Base-by-base conservation (phyloP, 2,329 filamentous ascomycete species). In the Diaporthe vaccinii region DNA sequence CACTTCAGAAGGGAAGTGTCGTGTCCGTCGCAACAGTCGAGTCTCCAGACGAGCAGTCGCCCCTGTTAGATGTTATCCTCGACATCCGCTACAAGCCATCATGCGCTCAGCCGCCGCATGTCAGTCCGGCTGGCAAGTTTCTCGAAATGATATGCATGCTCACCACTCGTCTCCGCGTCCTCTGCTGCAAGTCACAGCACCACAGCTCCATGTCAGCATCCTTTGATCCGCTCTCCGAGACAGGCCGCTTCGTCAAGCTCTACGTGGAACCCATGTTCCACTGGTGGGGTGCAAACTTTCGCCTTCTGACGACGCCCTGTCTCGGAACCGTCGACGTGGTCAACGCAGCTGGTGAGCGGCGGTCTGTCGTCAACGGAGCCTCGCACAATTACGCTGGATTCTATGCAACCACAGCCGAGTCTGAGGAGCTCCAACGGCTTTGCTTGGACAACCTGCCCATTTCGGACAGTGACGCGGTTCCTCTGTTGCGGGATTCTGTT, bases 311-410 rank as follows among this genome's bases (percentile, higher is more conserved):
- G 20, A 77, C 53, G 1, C 68, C 58, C 34, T 75, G 73, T 51
- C 75, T 57, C 15, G 53, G 53, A n/a, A 72, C 72, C 1, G 53
- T 73, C 17, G 67, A 73, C n/a, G 69, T 72, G 17, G 39, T 51
- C 20, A 75, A 75, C 28, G 57, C 74, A 5, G 51, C 46, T 10
- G 72, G 72, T 22, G 36, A 46, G 31, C 36, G 39, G 20, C 20
- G 39, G 22, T 65, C 39, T n/a, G 68, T 77, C 20, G 34, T 77
- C 2, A 77, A 75, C 49, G 75, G 69, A 12, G 74, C 77, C 20
- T 77, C 77, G 2, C 74, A 77, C 28, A 78, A 77, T 59, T 78
- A 76, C 41, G 77, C 75, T 41, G 77, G 77, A 15, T 76, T 78
- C 22, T 76, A 77, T 36, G 70, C 65, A 39, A 34, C 61, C 10